Conservation (phyloP, 352 stramenopile genomes). For the Blastocystis sp. region DNA sequence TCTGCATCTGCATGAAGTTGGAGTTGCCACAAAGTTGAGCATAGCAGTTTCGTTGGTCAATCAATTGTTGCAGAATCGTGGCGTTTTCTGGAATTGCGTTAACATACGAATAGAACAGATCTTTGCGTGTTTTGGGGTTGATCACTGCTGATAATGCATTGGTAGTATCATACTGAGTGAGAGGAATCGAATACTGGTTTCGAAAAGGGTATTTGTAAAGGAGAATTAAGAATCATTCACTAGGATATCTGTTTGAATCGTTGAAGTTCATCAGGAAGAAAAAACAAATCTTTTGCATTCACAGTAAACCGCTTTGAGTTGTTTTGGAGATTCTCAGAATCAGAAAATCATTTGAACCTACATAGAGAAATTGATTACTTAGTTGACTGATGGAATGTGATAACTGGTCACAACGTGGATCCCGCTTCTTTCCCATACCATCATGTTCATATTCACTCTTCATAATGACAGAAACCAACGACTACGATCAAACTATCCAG, state of each 20-base stretch:
- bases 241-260: neutral
- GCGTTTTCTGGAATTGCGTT: neutral
- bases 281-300: neutral
- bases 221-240: neutral
- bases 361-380: neutral
- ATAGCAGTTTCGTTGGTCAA: neutral
- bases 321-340: constrained; percentile 12
- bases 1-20: constrained; percentile 23
- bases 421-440: neutral
- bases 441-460: constrained; percentile 28
- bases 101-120: neutral
- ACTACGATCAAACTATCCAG: neutral
- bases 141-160: neutral
- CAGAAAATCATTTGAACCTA: neutral
- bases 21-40: neutral
- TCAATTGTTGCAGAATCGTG: neutral
- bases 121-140: neutral
- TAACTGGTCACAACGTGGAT: neutral
- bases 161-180: neutral
- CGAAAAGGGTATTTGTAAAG: neutral
- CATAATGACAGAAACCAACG: neutral
- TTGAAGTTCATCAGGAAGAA: neutral
- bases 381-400: neutral
- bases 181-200: neutral
- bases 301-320: neutral